Base-by-base conservation (phyloP, 1,284 basidiomycete genomes). In the Apiotrichum gamsii region DNA sequence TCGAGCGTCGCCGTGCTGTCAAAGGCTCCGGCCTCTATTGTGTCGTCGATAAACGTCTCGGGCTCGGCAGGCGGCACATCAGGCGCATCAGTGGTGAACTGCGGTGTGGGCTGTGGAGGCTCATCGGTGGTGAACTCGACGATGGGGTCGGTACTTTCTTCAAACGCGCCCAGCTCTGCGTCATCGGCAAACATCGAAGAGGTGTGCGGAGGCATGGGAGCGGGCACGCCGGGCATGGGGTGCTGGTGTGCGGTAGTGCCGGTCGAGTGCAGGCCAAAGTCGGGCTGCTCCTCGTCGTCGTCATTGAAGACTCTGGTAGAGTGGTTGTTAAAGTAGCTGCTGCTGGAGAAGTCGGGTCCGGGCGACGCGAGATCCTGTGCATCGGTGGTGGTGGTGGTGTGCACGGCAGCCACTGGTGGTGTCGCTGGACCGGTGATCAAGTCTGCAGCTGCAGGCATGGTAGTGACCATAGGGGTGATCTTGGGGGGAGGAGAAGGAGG, bases 1-100 rank as follows among this genome's bases (percentile, higher is more conserved):
- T 53, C 51, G n/a, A 53, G 36, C 5, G 31, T 39, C 5, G 40
- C 32, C 8, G 40, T 32, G 33, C 41, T 47, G 28, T 49, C 47
- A 24, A 47, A 53, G 5, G 47, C 44, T 2, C 32, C 47, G 13
- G 38, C 43, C 28, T 49, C 51, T 9, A 49, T n/a, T 21, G 45
- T 40, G 39, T 40, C 29, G 19, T 44, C 33, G 13, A 34, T 39
- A 21, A 41, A 30, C 16, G 30, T 19, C 10, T 13, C 10, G 29
- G 21, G 29, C 14, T 36, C 34, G 6, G 4, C 19, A 19, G 15
- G 31, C 31, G 15, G 39, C 19, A 5, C 25, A 8, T n/a, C 18
- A 16, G 30, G 35, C 21, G 30, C 34, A 10, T 15, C 33, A 11
- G 28, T 20, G 11, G 42, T 20, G 11, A 35, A 32, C 11, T 13